Evolutionary conservation across 2,329 filamentous ascomycete genomes (phyloP), one percentile per base, ranked within the genome.

Genomic region (Hymenoscyphus repandus): DNA sequence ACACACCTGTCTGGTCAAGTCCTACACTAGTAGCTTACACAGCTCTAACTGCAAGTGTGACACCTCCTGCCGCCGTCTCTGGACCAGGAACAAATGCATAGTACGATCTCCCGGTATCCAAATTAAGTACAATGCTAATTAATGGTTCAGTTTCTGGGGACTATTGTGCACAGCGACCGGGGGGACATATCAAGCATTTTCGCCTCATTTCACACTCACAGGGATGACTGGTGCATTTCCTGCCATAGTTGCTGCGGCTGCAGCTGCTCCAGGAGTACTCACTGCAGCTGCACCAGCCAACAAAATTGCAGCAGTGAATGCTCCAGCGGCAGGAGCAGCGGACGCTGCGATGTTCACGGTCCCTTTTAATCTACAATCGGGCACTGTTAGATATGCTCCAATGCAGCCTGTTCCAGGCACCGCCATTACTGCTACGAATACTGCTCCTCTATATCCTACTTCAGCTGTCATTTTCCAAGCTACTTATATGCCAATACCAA

Each of bases 141-240:
- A 34, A 9, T 22, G n/a, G 10, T 9, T n/a, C 57, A 81, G 78
- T 66, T 84, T 81, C 64, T 65, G 83, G 13, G 76, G 77, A 56
- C 82, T 86, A 65, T 68, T 78, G 50, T 77, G 80, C 13, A 72
- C 73, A 5, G 71, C 72, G 15, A 72, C 73, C n/a, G 76, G 79
- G 34, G 76, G 76, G 31, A 75, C 73, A 3, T 70, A 82, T 17
- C 77, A 74, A 50, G 81, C 78, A 60, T 86, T 75, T 64, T 85
- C 82, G 10, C 60, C 70, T 45, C 81, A 83, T 54, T 88, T 88
- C 68, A 75, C 78, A n/a, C 69, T 86, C 47, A 72, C 72, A 10
- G 76, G 74, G 58, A 86, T 87, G 83, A 82, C 76, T 2, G 83
- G 83, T 34, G 68, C 68, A 4, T 84, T 84, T 60, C 68, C 74